A percentile compares a stretch with the other conserved stretches of the same genome.
Evolutionary conservation across 1,284 basidiomycete genomes (phyloP).

Genomic region (Lentinula novae-zelandiae): DNA sequence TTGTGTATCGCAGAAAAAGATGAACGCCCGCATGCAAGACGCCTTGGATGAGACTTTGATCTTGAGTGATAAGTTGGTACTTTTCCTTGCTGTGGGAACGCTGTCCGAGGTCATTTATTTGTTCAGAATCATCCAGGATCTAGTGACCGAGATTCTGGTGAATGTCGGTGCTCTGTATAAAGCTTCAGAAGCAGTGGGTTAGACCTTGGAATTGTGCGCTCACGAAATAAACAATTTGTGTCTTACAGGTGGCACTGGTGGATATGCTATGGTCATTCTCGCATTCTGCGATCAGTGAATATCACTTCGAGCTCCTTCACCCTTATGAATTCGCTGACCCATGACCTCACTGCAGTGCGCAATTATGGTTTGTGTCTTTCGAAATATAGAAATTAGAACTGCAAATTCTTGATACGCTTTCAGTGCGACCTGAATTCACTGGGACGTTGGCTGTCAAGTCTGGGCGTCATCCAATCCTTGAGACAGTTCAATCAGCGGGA

Average conservation of each 20-base stretch:
- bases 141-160: slow-evolving; percentile 61
- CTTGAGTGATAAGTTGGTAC: slow-evolving; percentile 67
- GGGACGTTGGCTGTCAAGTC: slow-evolving; percentile 83
- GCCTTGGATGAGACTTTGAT: slow-evolving; percentile 79
- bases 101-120: slow-evolving; percentile 1
- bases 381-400: neutral
- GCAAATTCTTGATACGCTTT: no score
- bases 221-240: neutral
- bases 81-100: neutral
- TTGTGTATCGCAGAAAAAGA: slow-evolving; percentile 57
- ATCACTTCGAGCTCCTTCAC: neutral
- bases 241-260: slow-evolving; percentile 65
- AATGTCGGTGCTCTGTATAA: slow-evolving; percentile 79
- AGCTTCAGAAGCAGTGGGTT: slow-evolving; percentile 78
- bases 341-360: slow-evolving; percentile 44
- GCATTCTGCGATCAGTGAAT: slow-evolving; percentile 71
- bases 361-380: slow-evolving; percentile 53
- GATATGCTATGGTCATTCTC: slow-evolving; percentile 89
- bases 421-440: slow-evolving; percentile 86
- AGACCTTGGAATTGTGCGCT: neutral
- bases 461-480: slow-evolving; percentile 84
- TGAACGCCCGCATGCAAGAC: slow-evolving; percentile 82
- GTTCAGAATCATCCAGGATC: slow-evolving; percentile 67
- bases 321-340: neutral
- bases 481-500: slow-evolving; percentile 65